phyloP scores from a whole-genome alignment of 2,329 filamentous ascomycete genomes.

The Neofusicoccum parvum region DNA sequence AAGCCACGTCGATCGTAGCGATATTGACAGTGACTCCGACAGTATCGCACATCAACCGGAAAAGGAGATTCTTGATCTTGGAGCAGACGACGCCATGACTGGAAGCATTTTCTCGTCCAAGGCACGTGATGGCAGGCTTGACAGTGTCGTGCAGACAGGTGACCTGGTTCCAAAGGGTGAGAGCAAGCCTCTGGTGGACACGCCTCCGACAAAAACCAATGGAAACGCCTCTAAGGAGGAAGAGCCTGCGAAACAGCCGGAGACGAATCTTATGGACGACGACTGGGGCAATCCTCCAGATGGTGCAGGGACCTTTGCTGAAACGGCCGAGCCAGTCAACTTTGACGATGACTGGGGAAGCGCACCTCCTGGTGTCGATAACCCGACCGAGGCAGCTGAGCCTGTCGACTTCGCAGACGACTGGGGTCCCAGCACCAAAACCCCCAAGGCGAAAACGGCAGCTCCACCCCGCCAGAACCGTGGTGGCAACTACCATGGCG shows the following conservation, averaged over 20 bases:
- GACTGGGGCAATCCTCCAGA: conserved; percentile 7
- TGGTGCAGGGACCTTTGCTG: neutral
- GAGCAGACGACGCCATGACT: conserved; percentile 1
- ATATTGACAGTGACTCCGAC: conserved; percentile 2
- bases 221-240: neutral
- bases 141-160: neutral
- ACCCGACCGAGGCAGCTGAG: neutral
- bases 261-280: conserved; percentile 8
- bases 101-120: neutral
- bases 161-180: neutral
- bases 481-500: neutral
- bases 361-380: neutral
- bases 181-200: neutral
- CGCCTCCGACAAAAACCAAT: neutral
- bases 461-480: neutral
- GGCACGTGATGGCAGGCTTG: neutral
- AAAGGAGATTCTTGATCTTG: conserved; percentile 5
- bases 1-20: neutral
- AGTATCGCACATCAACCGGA: neutral
- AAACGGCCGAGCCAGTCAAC: neutral
- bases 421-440: neutral
- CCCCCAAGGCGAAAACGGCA: neutral
- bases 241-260: neutral
- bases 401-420: neutral
- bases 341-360: conserved; percentile 11